Conservation (phyloP, 2,329 filamentous ascomycete genomes). For the Nemania diffusa region DNA sequence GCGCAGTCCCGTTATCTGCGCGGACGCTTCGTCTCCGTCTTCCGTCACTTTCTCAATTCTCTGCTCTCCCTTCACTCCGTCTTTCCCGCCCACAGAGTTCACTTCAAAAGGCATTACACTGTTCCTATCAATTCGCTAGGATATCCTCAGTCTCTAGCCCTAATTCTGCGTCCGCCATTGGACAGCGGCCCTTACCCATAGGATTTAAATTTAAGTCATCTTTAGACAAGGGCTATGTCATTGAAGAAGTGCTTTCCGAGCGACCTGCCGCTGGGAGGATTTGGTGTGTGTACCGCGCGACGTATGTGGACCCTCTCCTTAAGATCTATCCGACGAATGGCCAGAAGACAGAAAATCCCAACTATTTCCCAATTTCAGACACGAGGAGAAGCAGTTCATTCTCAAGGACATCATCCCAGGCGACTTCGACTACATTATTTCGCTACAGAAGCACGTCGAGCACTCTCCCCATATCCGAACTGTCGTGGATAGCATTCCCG, state of each 20-base stretch:
- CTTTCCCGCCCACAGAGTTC: conserved; percentile 23
- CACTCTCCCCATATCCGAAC: conserved; percentile 25
- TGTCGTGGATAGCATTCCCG: conserved; percentile 28
- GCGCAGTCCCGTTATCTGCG: conserved; percentile 23
- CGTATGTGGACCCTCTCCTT: conserved; percentile 25
- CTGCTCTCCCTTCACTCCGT: conserved; percentile 25
- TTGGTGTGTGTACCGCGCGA: conserved; percentile 27
- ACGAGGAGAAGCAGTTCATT: conserved; percentile 27
- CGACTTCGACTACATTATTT: conserved; percentile 26
- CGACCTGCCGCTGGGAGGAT: conserved; percentile 28
- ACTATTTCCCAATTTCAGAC: conserved; percentile 24
- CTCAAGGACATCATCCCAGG: conserved; percentile 28
- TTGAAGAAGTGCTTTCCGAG: conserved; percentile 33
- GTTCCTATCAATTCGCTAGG: conserved; percentile 23
- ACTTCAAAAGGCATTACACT: conserved; percentile 24
- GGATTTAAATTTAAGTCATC: conserved; percentile 29
- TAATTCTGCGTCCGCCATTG: conserved; percentile 22
- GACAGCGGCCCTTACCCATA: conserved; percentile 27
- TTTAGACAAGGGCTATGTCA: conserved; percentile 30
- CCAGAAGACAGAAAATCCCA: conserved; percentile 25
- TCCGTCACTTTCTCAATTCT: conserved; percentile 18
- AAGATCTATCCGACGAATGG: conserved; percentile 24
- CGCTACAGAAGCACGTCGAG: conserved; percentile 29
- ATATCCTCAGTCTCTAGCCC: conserved; percentile 20
- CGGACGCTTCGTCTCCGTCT: conserved; percentile 25